These are phyloP conservation scores for Dinochytrium kinnereticum DNA, from an alignment of 371 early-diverging fungal species.

Conservation along the genomic window DNA sequence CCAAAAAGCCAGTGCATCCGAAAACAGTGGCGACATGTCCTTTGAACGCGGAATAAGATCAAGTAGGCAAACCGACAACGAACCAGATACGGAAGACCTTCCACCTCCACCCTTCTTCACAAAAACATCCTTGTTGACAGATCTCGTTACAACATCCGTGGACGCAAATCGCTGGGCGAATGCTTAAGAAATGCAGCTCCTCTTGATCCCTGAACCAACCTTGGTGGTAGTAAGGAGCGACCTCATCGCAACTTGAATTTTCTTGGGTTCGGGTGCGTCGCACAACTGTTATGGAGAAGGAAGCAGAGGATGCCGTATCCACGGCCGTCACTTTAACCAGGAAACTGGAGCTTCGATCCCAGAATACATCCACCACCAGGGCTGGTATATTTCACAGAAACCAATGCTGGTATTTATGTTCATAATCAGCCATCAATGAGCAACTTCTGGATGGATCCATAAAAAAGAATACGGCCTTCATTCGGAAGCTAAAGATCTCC, in stretches of 20 bases:
- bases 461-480: constrained; percentile 95
- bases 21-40: constrained; percentile 95
- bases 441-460: constrained; percentile 89
- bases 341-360: neutral
- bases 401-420: neutral
- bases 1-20: constrained; percentile 95
- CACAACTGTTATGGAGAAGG: neutral
- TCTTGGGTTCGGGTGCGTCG: too few relatives aligned
- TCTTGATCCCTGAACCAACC: too few relatives aligned
- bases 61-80: neutral
- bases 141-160: constrained; percentile 35
- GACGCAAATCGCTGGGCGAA: neutral
- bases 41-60: constrained; percentile 5
- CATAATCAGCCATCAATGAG: neutral
- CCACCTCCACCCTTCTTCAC: constrained; percentile 57
- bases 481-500: constrained; percentile 87
- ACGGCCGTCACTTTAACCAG: neutral
- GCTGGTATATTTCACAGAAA: neutral
- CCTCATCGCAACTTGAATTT: too few relatives aligned
- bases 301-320: neutral
- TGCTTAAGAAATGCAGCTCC: too few relatives aligned
- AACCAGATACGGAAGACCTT: constrained; percentile 68
- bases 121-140: constrained; percentile 30
- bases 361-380: neutral
- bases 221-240: too few relatives aligned